Percentiles rank a stretch among this genome's conserved stretches.
These are phyloP conservation scores for Zygnema circumcarinatum DNA, from an alignment of 139 green algal species.

Conservation along the genomic window DNA sequence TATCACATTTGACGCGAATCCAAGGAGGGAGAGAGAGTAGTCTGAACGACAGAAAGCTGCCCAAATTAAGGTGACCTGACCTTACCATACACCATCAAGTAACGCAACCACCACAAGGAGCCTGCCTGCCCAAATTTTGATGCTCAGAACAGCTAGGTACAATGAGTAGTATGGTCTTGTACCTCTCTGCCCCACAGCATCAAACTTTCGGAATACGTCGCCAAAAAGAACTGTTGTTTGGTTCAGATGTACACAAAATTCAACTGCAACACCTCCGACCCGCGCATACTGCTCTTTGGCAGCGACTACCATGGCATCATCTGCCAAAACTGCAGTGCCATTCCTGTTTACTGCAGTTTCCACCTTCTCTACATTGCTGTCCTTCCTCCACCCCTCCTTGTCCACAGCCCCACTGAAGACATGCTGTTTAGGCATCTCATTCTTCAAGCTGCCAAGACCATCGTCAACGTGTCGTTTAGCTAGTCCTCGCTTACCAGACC, in stretches of 20 bases:
- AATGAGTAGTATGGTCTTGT: no score
- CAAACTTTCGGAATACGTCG: constrained; percentile 52
- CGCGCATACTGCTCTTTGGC: constrained; percentile 38
- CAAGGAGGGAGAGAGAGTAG: not conserved
- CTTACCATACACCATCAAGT: no score
- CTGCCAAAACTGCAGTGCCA: not conserved
- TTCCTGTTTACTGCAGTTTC: not conserved
- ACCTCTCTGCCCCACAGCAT: constrained; percentile 42
- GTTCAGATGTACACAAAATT: constrained; percentile 59
- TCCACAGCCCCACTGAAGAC: not conserved
- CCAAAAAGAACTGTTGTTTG: constrained; percentile 46
- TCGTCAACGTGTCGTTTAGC: not conserved
- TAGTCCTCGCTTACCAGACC: no score
- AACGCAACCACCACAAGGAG: no score
- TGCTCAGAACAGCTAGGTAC: no score
- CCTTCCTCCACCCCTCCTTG: not conserved
- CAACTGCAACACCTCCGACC: constrained; percentile 54
- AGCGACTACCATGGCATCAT: not conserved
- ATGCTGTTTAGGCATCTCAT: not conserved
- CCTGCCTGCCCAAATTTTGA: no score
- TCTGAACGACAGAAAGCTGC: constrained; percentile 2
- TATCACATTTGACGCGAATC: no score
- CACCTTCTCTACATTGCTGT: not conserved
- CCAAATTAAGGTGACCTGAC: no score
- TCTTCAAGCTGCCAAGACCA: not conserved